Percentiles rank a stretch among this genome's conserved stretches.
Conservation (phyloP, 2,329 filamentous ascomycete species). For the Colletotrichum spinosum region DNA sequence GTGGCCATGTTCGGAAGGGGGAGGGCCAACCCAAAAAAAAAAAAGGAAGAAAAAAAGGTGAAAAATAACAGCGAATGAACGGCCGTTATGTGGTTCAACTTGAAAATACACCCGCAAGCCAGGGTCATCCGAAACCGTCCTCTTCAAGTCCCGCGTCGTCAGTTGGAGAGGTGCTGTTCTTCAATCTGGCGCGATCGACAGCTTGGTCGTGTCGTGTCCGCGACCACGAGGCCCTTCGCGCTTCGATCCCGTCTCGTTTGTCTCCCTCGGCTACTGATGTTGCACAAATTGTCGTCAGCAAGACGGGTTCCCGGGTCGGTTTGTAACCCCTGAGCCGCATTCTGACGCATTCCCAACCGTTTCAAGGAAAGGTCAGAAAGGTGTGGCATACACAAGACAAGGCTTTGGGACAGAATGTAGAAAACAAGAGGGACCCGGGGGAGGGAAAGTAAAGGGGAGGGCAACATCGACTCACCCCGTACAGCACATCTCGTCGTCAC, state of each 20-base stretch:
- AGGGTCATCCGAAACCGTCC: constrained; percentile 27
- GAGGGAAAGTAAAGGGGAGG: not conserved
- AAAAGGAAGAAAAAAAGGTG: not conserved
- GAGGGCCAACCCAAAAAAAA: not conserved
- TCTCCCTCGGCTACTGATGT: constrained; percentile 19
- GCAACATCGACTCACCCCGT: too few relatives aligned
- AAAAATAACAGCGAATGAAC: constrained; percentile 32
- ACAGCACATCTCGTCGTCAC: too few relatives aligned
- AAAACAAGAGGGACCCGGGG: not conserved
- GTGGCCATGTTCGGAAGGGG: too few relatives aligned
- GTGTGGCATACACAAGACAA: too few relatives aligned
- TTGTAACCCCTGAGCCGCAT: constrained; percentile 27
- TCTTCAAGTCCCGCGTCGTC: constrained; percentile 29
- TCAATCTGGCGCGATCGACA: constrained; percentile 8
- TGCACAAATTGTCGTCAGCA: constrained; percentile 24
- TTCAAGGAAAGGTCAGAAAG: too few relatives aligned
- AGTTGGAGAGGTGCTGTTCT: constrained; percentile 3
- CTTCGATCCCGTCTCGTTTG: not conserved
- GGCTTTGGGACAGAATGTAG: too few relatives aligned
- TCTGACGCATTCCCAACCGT: not conserved
- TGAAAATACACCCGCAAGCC: constrained; percentile 21
- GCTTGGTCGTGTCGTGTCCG: not conserved
- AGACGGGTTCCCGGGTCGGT: constrained; percentile 6
- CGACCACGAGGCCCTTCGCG: too few relatives aligned
- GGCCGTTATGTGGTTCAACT: constrained; percentile 37